Conservation (phyloP, 495 filamentous ascomycete species). For the Xylaria curta region DNA sequence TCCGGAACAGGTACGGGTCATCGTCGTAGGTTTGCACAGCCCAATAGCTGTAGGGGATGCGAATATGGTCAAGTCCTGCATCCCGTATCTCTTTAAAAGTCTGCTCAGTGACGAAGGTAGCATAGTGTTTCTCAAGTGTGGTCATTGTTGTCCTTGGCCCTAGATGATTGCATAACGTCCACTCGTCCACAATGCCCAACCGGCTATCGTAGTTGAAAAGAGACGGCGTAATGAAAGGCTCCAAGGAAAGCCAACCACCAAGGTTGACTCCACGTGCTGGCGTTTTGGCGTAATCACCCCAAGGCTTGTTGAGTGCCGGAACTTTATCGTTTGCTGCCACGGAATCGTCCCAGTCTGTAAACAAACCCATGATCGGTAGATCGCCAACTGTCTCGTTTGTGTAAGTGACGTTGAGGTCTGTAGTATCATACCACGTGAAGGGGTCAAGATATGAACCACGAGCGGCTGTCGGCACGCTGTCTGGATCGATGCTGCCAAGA, state of each 20-base stretch:
- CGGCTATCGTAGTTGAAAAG: slow-evolving; percentile 75
- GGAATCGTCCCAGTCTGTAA: slow-evolving; percentile 86
- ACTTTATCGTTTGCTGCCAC: slow-evolving; percentile 77
- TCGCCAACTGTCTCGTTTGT: slow-evolving; percentile 85
- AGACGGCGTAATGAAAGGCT: slow-evolving; percentile 94
- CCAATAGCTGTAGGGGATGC: slow-evolving; percentile 97
- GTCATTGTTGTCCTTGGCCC: slow-evolving; percentile 64
- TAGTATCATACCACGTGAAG: slow-evolving; percentile 90
- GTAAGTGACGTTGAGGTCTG: slow-evolving; percentile 93
- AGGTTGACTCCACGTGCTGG: slow-evolving; percentile 92
- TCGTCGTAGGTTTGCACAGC: slow-evolving; percentile 82
- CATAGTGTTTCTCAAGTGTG: slow-evolving; percentile 87
- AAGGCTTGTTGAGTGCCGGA: slow-evolving; percentile 74
- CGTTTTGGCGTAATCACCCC: slow-evolving; percentile 74
- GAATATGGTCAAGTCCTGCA: slow-evolving; percentile 94
- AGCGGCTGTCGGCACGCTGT: slow-evolving; percentile 68
- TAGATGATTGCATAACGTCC: slow-evolving; percentile 73
- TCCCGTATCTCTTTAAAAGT: slow-evolving; percentile 84
- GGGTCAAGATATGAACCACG: slow-evolving; percentile 86
- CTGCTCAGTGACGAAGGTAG: slow-evolving; percentile 80
- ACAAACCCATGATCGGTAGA: slow-evolving; percentile 87
- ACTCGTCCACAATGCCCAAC: slow-evolving; percentile 84
- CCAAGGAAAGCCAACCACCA: slow-evolving; percentile 92
- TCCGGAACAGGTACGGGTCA: slow-evolving; percentile 87
- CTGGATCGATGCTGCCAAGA: slow-evolving; percentile 63